Base-by-base conservation (phyloP, 768 basidiomycete genomes). In the Pleurotus sapidus region DNA sequence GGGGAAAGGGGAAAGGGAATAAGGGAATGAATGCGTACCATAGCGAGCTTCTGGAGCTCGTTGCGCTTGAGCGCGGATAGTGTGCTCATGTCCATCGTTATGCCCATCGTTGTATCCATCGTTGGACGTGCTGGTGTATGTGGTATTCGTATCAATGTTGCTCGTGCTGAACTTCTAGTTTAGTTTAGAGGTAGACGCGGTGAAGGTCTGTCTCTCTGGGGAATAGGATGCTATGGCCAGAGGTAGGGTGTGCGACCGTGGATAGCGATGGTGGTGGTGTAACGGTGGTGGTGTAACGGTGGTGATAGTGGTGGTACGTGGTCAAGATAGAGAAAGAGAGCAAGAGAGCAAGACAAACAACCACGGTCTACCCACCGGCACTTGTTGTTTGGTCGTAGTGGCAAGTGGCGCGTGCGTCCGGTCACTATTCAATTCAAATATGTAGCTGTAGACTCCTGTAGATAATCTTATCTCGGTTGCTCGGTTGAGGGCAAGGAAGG, bases 11-110 rank as follows among this genome's bases (percentile, higher is more conserved):
- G 20, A 20, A 20, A 27, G 30, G 42, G 42, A 14, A 5, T 43
- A 6, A 37, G 49, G 24, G 23, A 8, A 20, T 20, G 17, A 38
- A 6, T 20, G 24, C 38, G 20, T 25, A 54, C 51, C 51, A 54
- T 54, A 11, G 51, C 51, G 14, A 54, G 39, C 51, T 42, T 54
- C 20, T 54, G 51, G 17, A 54, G 51, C 18, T 54, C 51, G 38
- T 54, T 39, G 17, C 51, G 51, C 39, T 43, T 54, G 18, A 54
- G 51, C 1, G 34, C 18, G 7, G 34, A 23, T 23, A 54, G 39
- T 53, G 17, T 12, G 34, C 15, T 43, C 20, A 43, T 43, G 42
- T 43, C 20, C 42, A 43, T 43, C n/a, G 39, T 30, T 6, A 30
- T 11, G 11, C 30, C 15, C 34, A 49, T 11, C 12, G 30, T 4